Base-by-base conservation (phyloP, 495 filamentous ascomycete genomes). In the Aspergillus asperescens region DNA sequence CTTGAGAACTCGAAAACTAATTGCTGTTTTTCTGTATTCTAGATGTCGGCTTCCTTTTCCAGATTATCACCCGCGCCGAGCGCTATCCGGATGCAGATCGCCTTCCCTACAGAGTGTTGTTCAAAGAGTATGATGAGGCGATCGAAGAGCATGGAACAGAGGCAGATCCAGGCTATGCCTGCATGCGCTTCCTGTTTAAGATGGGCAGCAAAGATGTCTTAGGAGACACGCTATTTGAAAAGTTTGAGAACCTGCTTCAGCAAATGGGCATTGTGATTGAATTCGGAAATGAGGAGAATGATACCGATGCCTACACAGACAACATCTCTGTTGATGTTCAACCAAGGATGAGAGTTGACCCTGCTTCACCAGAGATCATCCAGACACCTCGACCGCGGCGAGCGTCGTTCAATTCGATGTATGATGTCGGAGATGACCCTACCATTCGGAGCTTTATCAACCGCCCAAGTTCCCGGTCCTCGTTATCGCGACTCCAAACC, bases 21-120 rank as follows among this genome's bases (percentile, higher is more conserved):
- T 34, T 40, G 12, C 15, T 13, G 8, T 41, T 37, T 54, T 16
- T 28, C 47, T 38, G 52, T 49, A 22, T 23, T 24, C 38, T 55
- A 94, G 90, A 94, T 77, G 83, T 95, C 64, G 78, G 77, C 47
- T 76, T 91, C 50, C 76, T 95, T 54, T 84, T 87, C 66, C 77
- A 86, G 39, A 88, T 95, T 60, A 81, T 92, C 68, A 75, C 69
- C 47, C 75, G 75, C 66, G 90, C 87, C 19, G 82, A 90, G 70
- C 66, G 72, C 20, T 74, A 87, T 22, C 79, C 82, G 1, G 79
- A 84, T 25, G 78, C 78, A 51, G 76, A 85, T 48, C 74, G 76
- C 52, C 71, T 84, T 10, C 86, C 88, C 3, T 90, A 86, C 58
- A 82, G 84, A 66, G 87, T 88, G 16, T 77, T 95, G 23, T 95